Evolutionary conservation across 805 yeast species (phyloP), one percentile per base, ranked within the genome.

Genomic region (Wickerhamiella spandovensis): DNA sequence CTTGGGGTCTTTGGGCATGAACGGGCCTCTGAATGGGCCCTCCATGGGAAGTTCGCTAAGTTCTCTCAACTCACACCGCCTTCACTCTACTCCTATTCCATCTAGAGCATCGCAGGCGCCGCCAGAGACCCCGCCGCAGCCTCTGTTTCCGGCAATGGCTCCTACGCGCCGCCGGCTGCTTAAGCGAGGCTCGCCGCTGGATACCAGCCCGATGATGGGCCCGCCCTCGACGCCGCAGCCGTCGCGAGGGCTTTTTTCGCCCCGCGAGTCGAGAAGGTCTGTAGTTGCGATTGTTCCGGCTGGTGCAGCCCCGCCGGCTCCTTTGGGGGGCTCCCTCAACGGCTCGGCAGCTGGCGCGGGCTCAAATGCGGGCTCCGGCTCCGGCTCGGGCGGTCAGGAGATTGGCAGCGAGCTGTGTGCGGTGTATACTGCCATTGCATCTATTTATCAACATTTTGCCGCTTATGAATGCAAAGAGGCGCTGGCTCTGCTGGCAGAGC

Each of bases 381-480:
- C 30, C 30, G 10, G 9, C 10, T 25, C 30, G 30, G n/a, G n/a
- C n/a, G n/a, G n/a, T n/a, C n/a, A n/a, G n/a, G 39, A 35, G 20
- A 35, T 35, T 4, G 9, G 18, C 20, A 7, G 18, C 20, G 39
- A 35, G 39, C 17, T 35, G 9, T 35, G 39, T 13, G 20, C 39
- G 8, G 39, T 35, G 3, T 15, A n/a, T 9, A 35, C n/a, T 13
- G 23, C 32, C 8, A 43, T 43, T 12, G 45, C 45, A 15, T 15
- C 32, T 23, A 23, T 43, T 24, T 23, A 23, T 23, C 45, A 48
- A 43, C 47, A 48, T 21, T 32, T 56, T 12, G 50, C 56, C 22
- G 53, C 74, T 43, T 89, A 76, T 64, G 92, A 89, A 60, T 84
- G 94, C 56, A 79, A 78, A 61, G 79, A 82, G 58, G 95, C 97